Evolutionary conservation across 441 rosid species (phyloP).

Genomic region (Populus hybrid): DNA sequence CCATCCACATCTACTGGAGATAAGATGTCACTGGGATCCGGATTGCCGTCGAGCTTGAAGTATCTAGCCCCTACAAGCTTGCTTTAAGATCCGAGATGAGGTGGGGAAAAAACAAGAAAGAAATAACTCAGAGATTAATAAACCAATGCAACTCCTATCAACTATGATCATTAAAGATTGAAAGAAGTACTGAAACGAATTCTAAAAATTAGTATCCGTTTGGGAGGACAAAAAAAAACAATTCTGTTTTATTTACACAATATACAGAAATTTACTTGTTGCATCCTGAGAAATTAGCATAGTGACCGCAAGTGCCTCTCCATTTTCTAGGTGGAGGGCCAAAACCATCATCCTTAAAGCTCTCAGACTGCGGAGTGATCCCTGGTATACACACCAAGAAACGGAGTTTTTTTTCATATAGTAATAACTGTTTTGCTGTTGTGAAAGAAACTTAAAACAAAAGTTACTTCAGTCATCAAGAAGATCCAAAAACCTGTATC

Average conservation of each 20-base stretch:
- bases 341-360: slow-evolving; percentile 64
- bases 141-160: neutral
- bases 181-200: neutral
- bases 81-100: slow-evolving; percentile 30
- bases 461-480: neutral
- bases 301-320: slow-evolving; percentile 72
- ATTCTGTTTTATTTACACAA: neutral
- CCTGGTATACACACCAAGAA: slow-evolving; percentile 36
- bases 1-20: slow-evolving; percentile 76
- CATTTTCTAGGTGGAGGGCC: slow-evolving; percentile 75
- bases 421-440: neutral
- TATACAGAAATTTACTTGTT: slow-evolving; percentile 59
- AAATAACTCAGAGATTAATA: neutral
- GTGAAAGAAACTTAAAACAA: neutral
- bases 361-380: slow-evolving; percentile 76
- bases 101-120: neutral
- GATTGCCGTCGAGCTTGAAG: slow-evolving; percentile 62
- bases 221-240: neutral
- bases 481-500: slow-evolving; percentile 57
- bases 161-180: neutral
- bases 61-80: slow-evolving; percentile 79
- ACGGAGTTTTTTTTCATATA: neutral
- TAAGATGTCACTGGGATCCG: slow-evolving; percentile 45
- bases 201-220: neutral
- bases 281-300: slow-evolving; percentile 80